Conservation (phyloP, 1,284 basidiomycete species). For the Dichomitus squalens region DNA sequence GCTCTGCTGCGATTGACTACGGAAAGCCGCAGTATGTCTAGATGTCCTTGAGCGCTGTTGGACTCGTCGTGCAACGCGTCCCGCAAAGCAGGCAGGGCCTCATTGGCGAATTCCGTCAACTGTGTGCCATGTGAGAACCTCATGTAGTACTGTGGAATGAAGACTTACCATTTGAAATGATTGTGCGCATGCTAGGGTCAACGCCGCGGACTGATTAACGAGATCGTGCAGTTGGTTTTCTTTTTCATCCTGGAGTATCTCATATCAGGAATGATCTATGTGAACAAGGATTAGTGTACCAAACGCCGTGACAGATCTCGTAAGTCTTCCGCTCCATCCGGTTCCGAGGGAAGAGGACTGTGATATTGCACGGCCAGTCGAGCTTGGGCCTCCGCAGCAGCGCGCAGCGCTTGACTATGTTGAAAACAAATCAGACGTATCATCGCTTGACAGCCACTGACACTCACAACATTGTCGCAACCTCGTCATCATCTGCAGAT, state of each 20-base stretch:
- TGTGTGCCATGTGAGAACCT: background rate
- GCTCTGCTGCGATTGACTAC: conserved; percentile 9
- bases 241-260: conserved; percentile 10
- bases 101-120: conserved; percentile 11
- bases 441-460: no score
- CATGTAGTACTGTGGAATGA: background rate
- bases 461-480: conserved; percentile 8
- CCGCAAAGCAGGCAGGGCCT: conserved; percentile 15
- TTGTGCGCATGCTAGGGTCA: conserved; percentile 15
- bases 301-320: background rate
- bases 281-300: background rate
- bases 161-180: conserved; percentile 15
- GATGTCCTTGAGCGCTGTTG: conserved; percentile 13
- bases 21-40: conserved; percentile 21
- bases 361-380: conserved; percentile 7
- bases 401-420: conserved; percentile 9
- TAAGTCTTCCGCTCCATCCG: background rate
- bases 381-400: conserved; percentile 5
- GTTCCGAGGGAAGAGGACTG: conserved; percentile 8
- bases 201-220: conserved; percentile 11
- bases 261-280: no score
- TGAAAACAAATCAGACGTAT: background rate
- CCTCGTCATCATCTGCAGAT: conserved; percentile 2
- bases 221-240: conserved; percentile 19
- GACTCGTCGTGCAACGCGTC: conserved; percentile 13